Evolutionary conservation across 2,329 filamentous ascomycete genomes (phyloP).

Genomic region (Colletotrichum spaethianum): DNA sequence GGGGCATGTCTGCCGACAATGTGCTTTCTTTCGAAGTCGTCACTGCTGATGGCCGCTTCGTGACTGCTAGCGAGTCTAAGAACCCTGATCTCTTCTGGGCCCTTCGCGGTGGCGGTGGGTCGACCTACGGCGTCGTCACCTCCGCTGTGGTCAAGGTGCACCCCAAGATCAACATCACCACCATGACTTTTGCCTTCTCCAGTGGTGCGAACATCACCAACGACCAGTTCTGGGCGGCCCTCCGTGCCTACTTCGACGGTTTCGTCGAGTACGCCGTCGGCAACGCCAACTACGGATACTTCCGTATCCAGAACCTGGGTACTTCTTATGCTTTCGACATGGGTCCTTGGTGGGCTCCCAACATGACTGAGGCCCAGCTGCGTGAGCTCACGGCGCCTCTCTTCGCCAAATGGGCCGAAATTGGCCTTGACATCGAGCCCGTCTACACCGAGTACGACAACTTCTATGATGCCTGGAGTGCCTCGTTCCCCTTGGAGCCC

Average conservation of each 20-base stretch:
- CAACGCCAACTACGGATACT: slow-evolving; percentile 46
- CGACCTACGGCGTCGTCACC: slow-evolving; percentile 65
- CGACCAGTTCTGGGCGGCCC: slow-evolving; percentile 50
- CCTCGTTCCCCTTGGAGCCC: slow-evolving; percentile 46
- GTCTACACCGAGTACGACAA: slow-evolving; percentile 46
- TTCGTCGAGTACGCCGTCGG: slow-evolving; percentile 46
- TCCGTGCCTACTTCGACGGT: slow-evolving; percentile 45
- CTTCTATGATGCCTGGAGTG: slow-evolving; percentile 48
- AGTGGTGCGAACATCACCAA: slow-evolving; percentile 41
- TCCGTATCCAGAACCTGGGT: slow-evolving; percentile 45
- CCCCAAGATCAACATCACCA: slow-evolving; percentile 58
- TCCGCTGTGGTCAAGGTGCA: slow-evolving; percentile 69
- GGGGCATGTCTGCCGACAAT: slow-evolving; percentile 74
- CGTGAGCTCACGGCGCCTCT: slow-evolving; percentile 53
- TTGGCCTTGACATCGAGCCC: slow-evolving; percentile 49
- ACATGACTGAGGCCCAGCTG: slow-evolving; percentile 51
- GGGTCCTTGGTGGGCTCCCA: slow-evolving; percentile 48
- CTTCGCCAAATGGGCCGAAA: slow-evolving; percentile 48
- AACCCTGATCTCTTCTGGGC: slow-evolving; percentile 77
- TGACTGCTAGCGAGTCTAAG: slow-evolving; percentile 66
- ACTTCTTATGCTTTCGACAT: slow-evolving; percentile 50
- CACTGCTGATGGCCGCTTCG: slow-evolving; percentile 63
- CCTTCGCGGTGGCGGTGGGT: slow-evolving; percentile 64
- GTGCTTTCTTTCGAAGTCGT: slow-evolving; percentile 72
- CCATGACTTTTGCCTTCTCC: slow-evolving; percentile 59